These are phyloP conservation scores for Astragalus glycyphyllos DNA, from an alignment of 306 rosid genomes.

Conservation along the genomic window DNA sequence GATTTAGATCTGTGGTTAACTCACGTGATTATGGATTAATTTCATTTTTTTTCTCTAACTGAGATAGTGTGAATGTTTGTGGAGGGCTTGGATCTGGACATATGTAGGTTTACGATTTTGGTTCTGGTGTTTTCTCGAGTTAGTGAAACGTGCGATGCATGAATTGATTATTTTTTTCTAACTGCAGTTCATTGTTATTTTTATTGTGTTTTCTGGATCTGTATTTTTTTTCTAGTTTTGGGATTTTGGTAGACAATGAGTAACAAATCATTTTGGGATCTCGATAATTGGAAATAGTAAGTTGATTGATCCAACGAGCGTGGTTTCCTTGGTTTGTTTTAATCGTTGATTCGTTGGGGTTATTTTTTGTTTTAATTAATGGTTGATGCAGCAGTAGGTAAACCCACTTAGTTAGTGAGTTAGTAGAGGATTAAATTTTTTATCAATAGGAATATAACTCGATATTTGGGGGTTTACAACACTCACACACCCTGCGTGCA, in stretches of 20 bases:
- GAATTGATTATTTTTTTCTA: constrained; percentile 7
- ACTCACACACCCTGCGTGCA: too few relatives aligned
- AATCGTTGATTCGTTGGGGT: constrained; percentile 4
- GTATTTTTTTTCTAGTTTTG: not conserved
- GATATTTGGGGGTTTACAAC: too few relatives aligned
- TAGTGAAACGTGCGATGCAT: not conserved
- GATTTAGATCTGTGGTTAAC: constrained; percentile 57
- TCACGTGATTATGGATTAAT: constrained; percentile 9
- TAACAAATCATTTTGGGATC: not conserved
- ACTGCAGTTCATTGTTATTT: constrained; percentile 4
- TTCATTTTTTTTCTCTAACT: constrained; percentile 9
- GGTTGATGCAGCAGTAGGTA: not conserved
- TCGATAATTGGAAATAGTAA: constrained; percentile 9
- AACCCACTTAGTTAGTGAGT: too few relatives aligned
- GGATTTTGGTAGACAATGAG: constrained; percentile 8
- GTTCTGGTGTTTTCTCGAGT: constrained; percentile 21
- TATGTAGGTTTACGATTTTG: constrained; percentile 30
- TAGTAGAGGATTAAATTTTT: too few relatives aligned
- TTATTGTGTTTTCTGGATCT: not conserved
- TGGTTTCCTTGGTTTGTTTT: not conserved
- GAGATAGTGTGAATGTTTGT: constrained; percentile 25
- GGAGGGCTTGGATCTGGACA: constrained; percentile 43
- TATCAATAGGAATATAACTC: too few relatives aligned
- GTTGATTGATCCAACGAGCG: constrained; percentile 6
- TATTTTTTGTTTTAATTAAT: constrained; percentile 7